Percentiles rank a stretch among this genome's conserved stretches.
phyloP scores from a whole-genome alignment of 202 grass and related monocot genomes.

The Saccharum hybrid region DNA sequence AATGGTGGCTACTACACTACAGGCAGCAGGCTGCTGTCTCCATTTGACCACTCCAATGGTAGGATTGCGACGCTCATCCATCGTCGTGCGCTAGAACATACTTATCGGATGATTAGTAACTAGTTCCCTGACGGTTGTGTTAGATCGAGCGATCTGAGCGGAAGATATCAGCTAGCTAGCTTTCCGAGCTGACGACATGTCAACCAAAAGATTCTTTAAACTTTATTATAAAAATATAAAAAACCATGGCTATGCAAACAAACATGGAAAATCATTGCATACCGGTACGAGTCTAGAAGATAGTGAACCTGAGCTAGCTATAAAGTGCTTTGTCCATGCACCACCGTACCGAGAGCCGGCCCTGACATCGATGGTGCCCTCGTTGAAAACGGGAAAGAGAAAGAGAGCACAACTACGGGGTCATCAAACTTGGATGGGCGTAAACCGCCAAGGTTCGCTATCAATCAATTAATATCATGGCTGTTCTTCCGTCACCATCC shows the following conservation, averaged over 20 bases:
- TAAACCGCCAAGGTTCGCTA: neutral
- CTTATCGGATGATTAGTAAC: no score
- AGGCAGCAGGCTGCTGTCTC: neutral
- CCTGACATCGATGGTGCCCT: neutral
- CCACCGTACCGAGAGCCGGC: no score
- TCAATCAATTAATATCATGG: neutral
- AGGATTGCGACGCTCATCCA: no score
- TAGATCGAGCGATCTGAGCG: no score
- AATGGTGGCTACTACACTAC: neutral
- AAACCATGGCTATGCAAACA: neutral
- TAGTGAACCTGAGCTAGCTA: neutral
- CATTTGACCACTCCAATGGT: neutral
- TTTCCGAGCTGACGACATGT: no score
- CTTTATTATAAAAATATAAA: neutral
- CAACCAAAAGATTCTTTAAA: no score
- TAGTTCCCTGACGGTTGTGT: no score
- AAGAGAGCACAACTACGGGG: neutral
- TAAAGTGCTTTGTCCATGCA: neutral
- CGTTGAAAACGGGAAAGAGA: neutral
- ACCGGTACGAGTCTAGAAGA: neutral
- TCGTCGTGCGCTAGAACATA: no score
- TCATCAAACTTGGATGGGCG: neutral
- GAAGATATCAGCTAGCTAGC: no score
- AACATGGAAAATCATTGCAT: neutral
- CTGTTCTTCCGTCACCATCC: no score